Conservation (phyloP, 106 monocot genomes). For the Phalaenopsis equestris region DNA sequence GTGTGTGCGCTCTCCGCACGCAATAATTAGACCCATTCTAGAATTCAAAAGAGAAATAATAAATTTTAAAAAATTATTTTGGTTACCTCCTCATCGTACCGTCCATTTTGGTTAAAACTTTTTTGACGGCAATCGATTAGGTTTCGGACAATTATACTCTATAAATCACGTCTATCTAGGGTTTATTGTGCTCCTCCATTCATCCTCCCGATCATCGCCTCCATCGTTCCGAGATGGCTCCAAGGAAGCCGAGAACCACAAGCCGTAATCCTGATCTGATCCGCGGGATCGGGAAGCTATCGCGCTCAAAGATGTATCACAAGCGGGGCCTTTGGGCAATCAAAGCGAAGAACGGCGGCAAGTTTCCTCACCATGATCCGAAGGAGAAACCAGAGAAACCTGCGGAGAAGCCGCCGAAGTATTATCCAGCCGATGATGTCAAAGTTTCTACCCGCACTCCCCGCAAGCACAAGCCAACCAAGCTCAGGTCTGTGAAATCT, state of each 20-base stretch:
- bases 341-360: slow-evolving; percentile 30
- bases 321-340: slow-evolving; percentile 29
- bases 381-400: slow-evolving; percentile 2
- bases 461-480: slow-evolving; percentile 30
- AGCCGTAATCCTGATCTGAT: slow-evolving; percentile 20
- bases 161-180: slow-evolving; percentile 4
- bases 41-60: too few species aligned
- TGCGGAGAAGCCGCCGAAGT: slow-evolving; percentile 24
- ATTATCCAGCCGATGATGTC: slow-evolving; percentile 29
- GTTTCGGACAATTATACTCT: too few species aligned
- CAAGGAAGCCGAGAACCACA: slow-evolving; percentile 15
- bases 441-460: slow-evolving; percentile 14
- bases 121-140: too few species aligned
- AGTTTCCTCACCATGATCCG: slow-evolving; percentile 18
- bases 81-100: too few species aligned
- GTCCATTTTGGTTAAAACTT: too few species aligned
- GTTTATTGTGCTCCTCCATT: neutral
- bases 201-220: too few species aligned
- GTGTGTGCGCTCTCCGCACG: too few species aligned
- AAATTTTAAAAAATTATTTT: too few species aligned
- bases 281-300: slow-evolving; percentile 17
- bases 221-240: slow-evolving; percentile 15
- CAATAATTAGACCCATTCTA: too few species aligned
- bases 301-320: slow-evolving; percentile 27
- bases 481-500: slow-evolving; percentile 16